Base-by-base conservation (phyloP, 352 stramenopile species). In the Pythium insidiosum region DNA sequence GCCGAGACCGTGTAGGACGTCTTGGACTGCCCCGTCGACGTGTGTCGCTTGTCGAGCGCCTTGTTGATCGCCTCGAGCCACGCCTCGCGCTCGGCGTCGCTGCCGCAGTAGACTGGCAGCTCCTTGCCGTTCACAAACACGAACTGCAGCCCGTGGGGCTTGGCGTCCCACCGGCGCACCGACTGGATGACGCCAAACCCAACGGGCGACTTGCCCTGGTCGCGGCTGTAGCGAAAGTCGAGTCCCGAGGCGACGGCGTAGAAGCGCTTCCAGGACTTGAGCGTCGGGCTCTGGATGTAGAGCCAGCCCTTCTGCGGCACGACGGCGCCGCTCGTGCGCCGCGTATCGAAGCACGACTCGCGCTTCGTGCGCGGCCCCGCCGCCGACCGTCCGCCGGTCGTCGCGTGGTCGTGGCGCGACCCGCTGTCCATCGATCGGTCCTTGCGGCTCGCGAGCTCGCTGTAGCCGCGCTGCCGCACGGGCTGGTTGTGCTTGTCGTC, bases 161-260 rank as follows among this genome's bases (percentile, higher is more conserved):
- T 52, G 22, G 60, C 66, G 13, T 72, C 59, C 67, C 74, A 76
- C 4, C 42, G 50, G 3, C 67, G 50, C 3, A 73, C 57, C 1
- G 61, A 55, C 47, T 68, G 58, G 33, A 91, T 20, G n/a, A 76
- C 58, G 20, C 69, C 75, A 33, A 86, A 88, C 6, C 72, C 71
- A 28, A 84, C 84, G 1, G 75, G 76, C 9, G 71, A 50, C n/a
- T 84, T 70, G 0, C 78, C 78, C 1, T 61, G 60, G 1, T 67
- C 74, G 21, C 76, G 69, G 47, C 68, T 78, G 68, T 81, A 88
- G 49, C 80, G 79, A 39, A 91, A 88, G 30, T 91, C 75, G 3
- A 74, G 47, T 0, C 78, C 78, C 0, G 78, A 84, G 2, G 88
- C 54, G 36, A 84, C 71, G 0, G 73, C 78, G 38, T 77, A 86